These are phyloP conservation scores for Thielaviopsis euricoi DNA, from an alignment of 2,329 filamentous ascomycete genomes.

Conservation along the genomic window DNA sequence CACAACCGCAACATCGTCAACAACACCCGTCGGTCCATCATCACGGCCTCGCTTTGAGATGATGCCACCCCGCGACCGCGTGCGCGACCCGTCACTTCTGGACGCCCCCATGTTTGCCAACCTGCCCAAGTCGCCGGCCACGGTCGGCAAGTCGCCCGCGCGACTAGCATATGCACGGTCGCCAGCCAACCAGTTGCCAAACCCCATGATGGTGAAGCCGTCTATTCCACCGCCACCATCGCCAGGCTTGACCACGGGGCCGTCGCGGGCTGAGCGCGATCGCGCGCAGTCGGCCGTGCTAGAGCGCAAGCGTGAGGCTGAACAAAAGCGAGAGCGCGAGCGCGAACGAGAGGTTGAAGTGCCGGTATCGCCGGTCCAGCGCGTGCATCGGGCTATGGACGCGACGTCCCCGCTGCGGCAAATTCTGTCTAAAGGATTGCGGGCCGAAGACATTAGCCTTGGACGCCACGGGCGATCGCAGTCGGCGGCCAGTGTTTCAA, in stretches of 20 bases:
- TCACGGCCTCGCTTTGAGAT: background rate
- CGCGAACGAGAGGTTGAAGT: constrained; percentile 5
- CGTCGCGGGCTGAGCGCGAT: background rate
- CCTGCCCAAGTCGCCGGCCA: constrained; percentile 9
- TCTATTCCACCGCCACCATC: constrained; percentile 6
- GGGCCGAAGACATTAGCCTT: constrained; percentile 7
- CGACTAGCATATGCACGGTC: constrained; percentile 9
- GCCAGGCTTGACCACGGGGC: background rate
- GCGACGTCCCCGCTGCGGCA: constrained; percentile 9
- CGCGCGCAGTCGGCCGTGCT: background rate
- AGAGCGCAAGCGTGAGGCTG: background rate
- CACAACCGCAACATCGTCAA: background rate
- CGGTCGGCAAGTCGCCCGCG: constrained; percentile 9
- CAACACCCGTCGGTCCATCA: background rate
- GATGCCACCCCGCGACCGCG: background rate
- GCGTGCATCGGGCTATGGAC: constrained; percentile 8
- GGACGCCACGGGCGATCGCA: constrained; percentile 1
- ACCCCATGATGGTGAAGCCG: constrained; percentile 4
- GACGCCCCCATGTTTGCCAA: constrained; percentile 6
- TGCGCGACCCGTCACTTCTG: background rate
- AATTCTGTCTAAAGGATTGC: constrained; percentile 6
- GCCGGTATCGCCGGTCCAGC: constrained; percentile 9
- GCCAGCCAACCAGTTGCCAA: constrained; percentile 3
- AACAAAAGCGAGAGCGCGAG: background rate
- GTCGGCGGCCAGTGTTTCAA: background rate